Percentiles rank a stretch among this genome's conserved stretches.
These are phyloP conservation scores for Beauveria brongniartii DNA, from an alignment of 2,329 filamentous ascomycete species.

Conservation along the genomic window DNA sequence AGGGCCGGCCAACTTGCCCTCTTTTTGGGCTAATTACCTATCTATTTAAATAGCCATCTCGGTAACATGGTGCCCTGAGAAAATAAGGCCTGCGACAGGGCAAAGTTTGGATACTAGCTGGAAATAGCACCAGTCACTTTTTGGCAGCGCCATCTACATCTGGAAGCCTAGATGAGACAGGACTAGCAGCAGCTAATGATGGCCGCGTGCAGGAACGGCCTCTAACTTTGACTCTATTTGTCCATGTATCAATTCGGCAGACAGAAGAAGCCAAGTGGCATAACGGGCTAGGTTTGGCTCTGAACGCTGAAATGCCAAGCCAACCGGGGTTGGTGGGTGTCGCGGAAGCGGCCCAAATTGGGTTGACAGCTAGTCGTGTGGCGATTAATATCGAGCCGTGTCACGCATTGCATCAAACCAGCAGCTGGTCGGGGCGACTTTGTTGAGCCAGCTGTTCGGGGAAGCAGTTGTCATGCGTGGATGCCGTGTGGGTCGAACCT, in stretches of 20 bases:
- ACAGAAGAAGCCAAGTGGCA: too few species aligned
- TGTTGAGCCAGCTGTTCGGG: conserved; percentile 7
- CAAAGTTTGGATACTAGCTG: neutral
- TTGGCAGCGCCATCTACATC: neutral
- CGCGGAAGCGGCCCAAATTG: neutral
- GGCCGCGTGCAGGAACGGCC: neutral
- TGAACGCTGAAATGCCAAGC: neutral
- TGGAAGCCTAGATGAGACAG: neutral
- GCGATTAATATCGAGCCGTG: conserved; percentile 6
- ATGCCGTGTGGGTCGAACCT: conserved; percentile 2
- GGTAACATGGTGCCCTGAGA: neutral
- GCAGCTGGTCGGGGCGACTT: neutral
- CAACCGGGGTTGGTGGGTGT: neutral
- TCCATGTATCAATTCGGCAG: too few species aligned
- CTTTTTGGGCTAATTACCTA: neutral
- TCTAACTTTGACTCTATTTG: too few species aligned
- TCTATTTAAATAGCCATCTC: neutral
- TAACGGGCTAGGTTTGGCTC: neutral
- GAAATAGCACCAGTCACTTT: neutral
- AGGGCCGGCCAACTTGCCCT: neutral
- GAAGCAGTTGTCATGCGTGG: conserved; percentile 5
- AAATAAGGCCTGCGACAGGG: neutral
- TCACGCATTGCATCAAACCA: neutral
- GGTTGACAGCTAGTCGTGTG: conserved; percentile 10
- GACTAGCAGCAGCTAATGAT: neutral